Conservation (phyloP, 2,329 filamentous ascomycete genomes). For the Epichloe baconii region DNA sequence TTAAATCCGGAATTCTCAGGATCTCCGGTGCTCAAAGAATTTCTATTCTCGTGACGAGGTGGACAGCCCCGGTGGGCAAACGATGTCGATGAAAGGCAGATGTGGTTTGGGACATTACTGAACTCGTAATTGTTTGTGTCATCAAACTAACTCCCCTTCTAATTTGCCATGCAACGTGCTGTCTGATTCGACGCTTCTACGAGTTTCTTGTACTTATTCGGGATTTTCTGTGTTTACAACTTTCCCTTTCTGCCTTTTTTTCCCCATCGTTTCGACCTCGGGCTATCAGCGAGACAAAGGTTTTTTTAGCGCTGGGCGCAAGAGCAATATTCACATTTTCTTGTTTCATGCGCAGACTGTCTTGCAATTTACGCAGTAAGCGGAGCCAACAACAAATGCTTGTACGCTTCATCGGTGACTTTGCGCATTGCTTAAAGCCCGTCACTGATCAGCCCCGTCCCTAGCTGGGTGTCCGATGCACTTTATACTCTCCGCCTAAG, state of each 20-base stretch:
- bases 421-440: no score
- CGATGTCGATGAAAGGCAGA: background rate
- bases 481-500: no score
- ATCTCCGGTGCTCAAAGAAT: conserved; percentile 13
- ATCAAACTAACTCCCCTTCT: background rate
- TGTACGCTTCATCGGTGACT: no score
- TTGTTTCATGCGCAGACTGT: background rate
- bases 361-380: no score
- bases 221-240: background rate
- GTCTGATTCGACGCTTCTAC: background rate
- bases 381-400: no score
- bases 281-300: background rate
- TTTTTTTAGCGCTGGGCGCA: background rate
- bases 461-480: no score
- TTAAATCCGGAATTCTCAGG: conserved; percentile 12
- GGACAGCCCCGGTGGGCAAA: background rate
- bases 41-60: conserved; percentile 10
- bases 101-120: background rate
- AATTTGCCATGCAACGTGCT: background rate
- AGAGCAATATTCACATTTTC: background rate
- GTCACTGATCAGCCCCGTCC: no score
- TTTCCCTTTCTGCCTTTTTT: background rate
- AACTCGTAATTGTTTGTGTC: background rate
- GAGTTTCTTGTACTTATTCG: background rate
- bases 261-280: background rate